Percentiles rank a stretch among this genome's conserved stretches.
Evolutionary conservation across 345 rosid genomes (phyloP).

Genomic region (Streptanthus diversifolius): DNA sequence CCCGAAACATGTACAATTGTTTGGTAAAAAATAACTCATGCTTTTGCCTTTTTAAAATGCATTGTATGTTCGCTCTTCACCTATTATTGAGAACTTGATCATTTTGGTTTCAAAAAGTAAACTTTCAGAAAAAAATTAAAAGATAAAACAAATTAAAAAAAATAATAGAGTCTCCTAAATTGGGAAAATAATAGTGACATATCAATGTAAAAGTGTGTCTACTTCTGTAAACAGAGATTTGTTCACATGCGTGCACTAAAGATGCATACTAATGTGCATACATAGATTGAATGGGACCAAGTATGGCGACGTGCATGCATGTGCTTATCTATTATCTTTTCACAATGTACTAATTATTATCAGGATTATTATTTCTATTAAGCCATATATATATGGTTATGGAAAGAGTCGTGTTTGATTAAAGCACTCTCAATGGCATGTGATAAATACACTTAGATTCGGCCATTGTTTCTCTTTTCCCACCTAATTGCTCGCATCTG

Average conservation of each 20-base stretch:
- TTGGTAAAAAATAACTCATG: neutral
- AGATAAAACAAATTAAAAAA: neutral
- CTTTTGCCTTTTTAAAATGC: slow-evolving; percentile 19
- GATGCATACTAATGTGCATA: neutral
- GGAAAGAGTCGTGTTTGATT: slow-evolving; percentile 9
- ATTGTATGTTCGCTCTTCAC: slow-evolving; percentile 16
- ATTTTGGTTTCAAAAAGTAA: neutral
- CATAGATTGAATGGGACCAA: slow-evolving; percentile 23
- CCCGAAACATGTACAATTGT: slow-evolving; percentile 24
- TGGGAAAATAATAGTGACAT: slow-evolving; percentile 29
- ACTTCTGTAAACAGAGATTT: slow-evolving; percentile 18
- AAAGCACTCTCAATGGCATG: neutral
- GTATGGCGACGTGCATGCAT: slow-evolving; percentile 26
- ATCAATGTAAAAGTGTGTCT: slow-evolving; percentile 14
- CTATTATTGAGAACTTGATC: slow-evolving; percentile 8
- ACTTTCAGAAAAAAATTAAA: neutral
- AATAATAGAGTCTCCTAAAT: neutral
- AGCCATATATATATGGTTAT: neutral
- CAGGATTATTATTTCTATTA: neutral
- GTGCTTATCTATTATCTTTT: slow-evolving; percentile 10
- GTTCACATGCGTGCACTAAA: slow-evolving; percentile 24
- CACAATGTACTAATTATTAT: slow-evolving; percentile 17
- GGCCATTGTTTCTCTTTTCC: neutral
- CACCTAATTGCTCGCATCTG: neutral
- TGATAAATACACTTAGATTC: neutral